Evolutionary conservation across 768 basidiomycete species (phyloP), one percentile per base, ranked within the genome.

Genomic region (Boletales sp.): DNA sequence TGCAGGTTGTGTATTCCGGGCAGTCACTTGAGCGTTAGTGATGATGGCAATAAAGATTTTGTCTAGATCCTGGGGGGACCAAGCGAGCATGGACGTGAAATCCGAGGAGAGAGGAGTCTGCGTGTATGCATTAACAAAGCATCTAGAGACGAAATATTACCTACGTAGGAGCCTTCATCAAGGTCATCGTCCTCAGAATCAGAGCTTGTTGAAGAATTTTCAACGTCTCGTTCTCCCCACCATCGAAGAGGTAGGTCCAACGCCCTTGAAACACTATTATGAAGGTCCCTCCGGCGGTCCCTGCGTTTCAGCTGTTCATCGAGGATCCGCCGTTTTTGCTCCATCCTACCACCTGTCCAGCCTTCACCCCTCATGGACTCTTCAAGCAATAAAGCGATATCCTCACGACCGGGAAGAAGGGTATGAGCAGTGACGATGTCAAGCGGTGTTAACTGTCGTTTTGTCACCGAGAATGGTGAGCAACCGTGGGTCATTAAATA

Each of bases 401-500:
- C 92, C 54, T 87, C 83, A 18, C 94, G 81, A 9, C 91, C 89
- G 3, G 87, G 87, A 31, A 94, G 72, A 15, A 81, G 77, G 2
- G 88, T 83, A 64, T 91, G 87, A 1, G 87, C 90, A 14, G 88
- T 87, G 36, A 97, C 83, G 52, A 98, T 84, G 66, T 98, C 94
- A 27, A 95, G 76, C 3, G 97, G 84, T 4, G 87, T 94, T 36
- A 97, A 70, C 27, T 88, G 86, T 35, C 87, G 83, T 58, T 76
- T 78, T 21, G 94, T 95, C 40, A 81, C 64, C 6, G 83, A 79
- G 53, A 90, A 83, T 0, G 90, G 84, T 21, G 91, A 93, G 54
- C 90, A 91, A 40, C 92, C 91, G 58, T 92, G 89, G 11, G 91
- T 95, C 71, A 98, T 85, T 19, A 99, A 76, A 74, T 92, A 87